Percentiles rank a stretch among this genome's conserved stretches.
Conservation (phyloP, 306 rosid genomes). For the Fragaria vesca region DNA sequence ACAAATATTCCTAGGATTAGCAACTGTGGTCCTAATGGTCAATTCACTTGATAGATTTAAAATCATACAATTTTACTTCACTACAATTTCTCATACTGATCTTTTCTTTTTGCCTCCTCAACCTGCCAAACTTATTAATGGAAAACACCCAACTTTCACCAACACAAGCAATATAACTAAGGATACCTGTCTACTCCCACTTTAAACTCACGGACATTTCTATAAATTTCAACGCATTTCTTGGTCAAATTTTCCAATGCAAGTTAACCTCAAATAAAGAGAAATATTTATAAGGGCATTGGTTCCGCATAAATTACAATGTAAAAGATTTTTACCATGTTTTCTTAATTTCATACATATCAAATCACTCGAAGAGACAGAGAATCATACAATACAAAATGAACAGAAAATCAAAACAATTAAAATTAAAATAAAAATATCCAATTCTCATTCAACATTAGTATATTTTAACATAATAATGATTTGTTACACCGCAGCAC, state of each 20-base stretch:
- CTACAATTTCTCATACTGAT: neutral
- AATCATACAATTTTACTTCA: neutral
- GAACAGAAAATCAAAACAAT: too few species aligned
- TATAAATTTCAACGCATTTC: neutral
- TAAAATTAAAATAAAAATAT: too few species aligned
- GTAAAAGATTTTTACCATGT: too few species aligned
- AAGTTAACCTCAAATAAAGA: neutral
- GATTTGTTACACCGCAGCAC: too few species aligned
- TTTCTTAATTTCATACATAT: too few species aligned
- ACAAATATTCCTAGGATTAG: neutral
- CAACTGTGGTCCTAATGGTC: neutral
- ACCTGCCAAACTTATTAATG: neutral
- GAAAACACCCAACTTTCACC: conserved; percentile 19
- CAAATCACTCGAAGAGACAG: too few species aligned
- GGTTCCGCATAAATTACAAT: neutral
- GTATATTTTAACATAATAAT: too few species aligned
- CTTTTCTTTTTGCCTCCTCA: neutral
- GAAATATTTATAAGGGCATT: neutral
- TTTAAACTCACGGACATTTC: neutral
- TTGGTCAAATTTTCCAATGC: neutral
- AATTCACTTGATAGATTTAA: neutral
- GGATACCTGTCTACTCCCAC: conserved; percentile 3
- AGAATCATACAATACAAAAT: too few species aligned
- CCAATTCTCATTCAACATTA: too few species aligned
- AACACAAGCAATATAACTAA: neutral